Conservation (phyloP, 2,329 filamentous ascomycete genomes). For the Sclerotinia nivalis region DNA sequence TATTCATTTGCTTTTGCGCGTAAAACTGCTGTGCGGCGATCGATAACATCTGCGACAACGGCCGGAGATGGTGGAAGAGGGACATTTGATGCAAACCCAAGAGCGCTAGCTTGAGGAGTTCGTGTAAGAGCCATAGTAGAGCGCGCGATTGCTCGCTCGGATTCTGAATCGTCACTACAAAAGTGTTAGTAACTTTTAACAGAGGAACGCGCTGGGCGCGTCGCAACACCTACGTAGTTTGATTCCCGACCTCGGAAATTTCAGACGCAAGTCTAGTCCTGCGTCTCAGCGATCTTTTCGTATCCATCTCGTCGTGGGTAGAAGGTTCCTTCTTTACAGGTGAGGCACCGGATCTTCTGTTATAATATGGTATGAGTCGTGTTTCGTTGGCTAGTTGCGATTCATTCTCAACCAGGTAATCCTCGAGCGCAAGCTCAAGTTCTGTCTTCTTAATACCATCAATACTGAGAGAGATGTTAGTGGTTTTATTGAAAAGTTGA, state of each 20-base stretch:
- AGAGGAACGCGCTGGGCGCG: constrained; percentile 31
- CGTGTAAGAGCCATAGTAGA: constrained; percentile 38
- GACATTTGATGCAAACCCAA: constrained; percentile 54
- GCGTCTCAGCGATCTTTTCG: constrained; percentile 50
- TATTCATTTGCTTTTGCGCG: constrained; percentile 64
- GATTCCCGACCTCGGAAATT: constrained; percentile 25
- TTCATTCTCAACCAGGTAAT: constrained; percentile 69
- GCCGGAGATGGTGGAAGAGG: constrained; percentile 80
- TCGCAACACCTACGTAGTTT: constrained; percentile 37
- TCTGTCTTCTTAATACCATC: constrained; percentile 75
- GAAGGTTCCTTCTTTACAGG: constrained; percentile 60
- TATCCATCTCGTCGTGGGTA: constrained; percentile 41
- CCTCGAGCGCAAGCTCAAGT: constrained; percentile 72
- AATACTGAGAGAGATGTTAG: constrained; percentile 52
- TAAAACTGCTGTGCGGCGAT: constrained; percentile 66
- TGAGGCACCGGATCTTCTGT: constrained; percentile 61
- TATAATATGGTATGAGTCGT: constrained; percentile 74
- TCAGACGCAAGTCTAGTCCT: constrained; percentile 48
- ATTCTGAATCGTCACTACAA: constrained; percentile 40
- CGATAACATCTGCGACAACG: constrained; percentile 73
- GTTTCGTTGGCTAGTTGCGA: constrained; percentile 63
- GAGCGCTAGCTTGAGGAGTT: constrained; percentile 37
- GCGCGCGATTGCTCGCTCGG: constrained; percentile 36
- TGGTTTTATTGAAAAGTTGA: constrained; percentile 18
- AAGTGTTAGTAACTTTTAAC: constrained; percentile 29